A percentile compares a stretch with the other conserved stretches of the same genome.
Conservation (phyloP, 1,284 basidiomycete genomes). For the Fereydounia khargensis region DNA sequence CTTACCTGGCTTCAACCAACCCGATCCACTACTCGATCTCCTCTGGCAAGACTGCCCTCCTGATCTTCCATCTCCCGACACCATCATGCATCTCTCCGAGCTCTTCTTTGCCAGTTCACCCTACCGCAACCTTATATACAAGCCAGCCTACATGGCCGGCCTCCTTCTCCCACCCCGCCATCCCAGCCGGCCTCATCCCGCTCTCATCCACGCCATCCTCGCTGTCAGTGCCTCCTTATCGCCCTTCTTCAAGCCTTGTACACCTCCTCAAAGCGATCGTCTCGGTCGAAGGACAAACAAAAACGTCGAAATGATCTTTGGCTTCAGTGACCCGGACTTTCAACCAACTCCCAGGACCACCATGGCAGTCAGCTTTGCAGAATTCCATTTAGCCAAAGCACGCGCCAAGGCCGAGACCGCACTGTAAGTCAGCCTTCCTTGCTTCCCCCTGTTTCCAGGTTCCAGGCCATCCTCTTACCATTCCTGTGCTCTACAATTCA, state of each 20-base stretch:
- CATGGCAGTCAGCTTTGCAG: constrained; percentile 12
- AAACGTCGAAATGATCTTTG: too few species aligned
- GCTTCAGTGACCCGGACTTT: too few species aligned
- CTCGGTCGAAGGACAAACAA: too few species aligned
- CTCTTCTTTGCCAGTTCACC: constrained; percentile 15
- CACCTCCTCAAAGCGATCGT: too few species aligned
- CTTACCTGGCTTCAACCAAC: too few species aligned
- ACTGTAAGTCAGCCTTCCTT: too few species aligned
- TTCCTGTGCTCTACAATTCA: too few species aligned
- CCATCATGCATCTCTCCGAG: constrained; percentile 10
- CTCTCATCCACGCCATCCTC: constrained; percentile 10
- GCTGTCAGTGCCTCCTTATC: constrained; percentile 10
- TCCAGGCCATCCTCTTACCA: too few species aligned
- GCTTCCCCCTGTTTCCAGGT: too few species aligned
- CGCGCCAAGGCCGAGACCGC: constrained; percentile 4
- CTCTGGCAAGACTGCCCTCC: constrained; percentile 13
- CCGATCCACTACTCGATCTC: constrained; percentile 12
- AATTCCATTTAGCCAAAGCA: constrained; percentile 10
- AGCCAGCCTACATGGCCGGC: constrained; percentile 9
- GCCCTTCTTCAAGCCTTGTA: constrained; percentile 6
- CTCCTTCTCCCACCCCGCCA: constrained; percentile 5
- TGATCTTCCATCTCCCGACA: constrained; percentile 18
- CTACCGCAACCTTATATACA: constrained; percentile 7
- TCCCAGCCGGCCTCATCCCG: constrained; percentile 6
- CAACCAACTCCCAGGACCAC: too few species aligned